Percentiles rank a stretch among this genome's conserved stretches.
These are phyloP conservation scores for Plasmodium berghei DNA, from an alignment of 169 alveolate species.

Conservation along the genomic window DNA sequence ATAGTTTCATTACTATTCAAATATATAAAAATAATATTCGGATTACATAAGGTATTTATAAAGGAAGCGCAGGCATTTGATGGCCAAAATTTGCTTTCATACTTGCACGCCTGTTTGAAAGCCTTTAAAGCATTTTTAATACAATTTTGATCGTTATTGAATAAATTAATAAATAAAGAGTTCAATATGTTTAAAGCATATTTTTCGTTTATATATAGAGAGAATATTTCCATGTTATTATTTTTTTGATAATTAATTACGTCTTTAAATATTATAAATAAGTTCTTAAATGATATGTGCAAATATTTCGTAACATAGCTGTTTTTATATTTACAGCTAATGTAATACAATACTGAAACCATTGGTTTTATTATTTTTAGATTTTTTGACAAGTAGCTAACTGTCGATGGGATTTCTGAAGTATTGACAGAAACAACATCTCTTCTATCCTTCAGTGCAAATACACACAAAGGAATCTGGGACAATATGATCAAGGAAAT, in stretches of 20 bases:
- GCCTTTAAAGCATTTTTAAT: conserved; percentile 53
- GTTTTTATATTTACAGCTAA: conserved; percentile 34
- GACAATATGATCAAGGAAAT: conserved; percentile 50
- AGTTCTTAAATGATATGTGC: conserved; percentile 40
- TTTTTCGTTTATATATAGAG: conserved; percentile 43
- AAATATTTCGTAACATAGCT: conserved; percentile 39
- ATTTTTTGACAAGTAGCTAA: conserved; percentile 6
- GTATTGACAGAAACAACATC: no score
- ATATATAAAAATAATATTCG: conserved; percentile 15
- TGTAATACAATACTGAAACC: conserved; percentile 19
- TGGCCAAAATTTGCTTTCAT: conserved; percentile 48
- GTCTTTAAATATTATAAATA: conserved; percentile 54
- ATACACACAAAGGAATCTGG: conserved; percentile 36
- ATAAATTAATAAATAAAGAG: conserved; percentile 43
- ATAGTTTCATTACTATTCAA: conserved; percentile 40
- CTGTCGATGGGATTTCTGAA: no score
- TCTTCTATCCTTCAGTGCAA: no score
- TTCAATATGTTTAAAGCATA: conserved; percentile 47
- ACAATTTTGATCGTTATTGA: conserved; percentile 16
- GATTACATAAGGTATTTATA: conserved; percentile 19
- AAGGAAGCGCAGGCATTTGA: conserved; percentile 30
- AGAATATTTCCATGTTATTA: conserved; percentile 10
- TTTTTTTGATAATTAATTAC: conserved; percentile 23
- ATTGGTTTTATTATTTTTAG: conserved; percentile 38
- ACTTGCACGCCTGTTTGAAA: conserved; percentile 59